These are phyloP conservation scores for Begonia fuchsioides DNA, from an alignment of 306 rosid genomes.

Conservation along the genomic window DNA sequence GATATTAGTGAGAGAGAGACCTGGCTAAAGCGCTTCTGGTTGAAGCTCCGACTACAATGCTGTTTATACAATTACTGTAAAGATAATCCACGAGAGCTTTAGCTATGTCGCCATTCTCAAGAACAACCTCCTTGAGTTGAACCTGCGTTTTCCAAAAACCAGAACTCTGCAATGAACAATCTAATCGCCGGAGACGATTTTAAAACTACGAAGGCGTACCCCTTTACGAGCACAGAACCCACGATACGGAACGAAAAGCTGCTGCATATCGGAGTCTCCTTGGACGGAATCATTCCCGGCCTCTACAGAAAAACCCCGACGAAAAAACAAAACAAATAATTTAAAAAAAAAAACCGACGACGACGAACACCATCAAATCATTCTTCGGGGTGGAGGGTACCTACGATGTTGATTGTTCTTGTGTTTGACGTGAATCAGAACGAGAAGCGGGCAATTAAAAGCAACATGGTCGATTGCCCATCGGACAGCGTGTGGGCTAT, in stretches of 20 bases:
- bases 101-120: conserved; percentile 46
- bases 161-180: no score
- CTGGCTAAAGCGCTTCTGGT: conserved; percentile 45
- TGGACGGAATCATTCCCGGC: conserved; percentile 21
- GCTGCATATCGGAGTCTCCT: conserved; percentile 19
- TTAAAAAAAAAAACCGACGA: background rate
- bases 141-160: conserved; percentile 18
- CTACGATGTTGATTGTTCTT: conserved; percentile 48
- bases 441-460: conserved; percentile 25
- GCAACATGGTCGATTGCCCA: conserved; percentile 74
- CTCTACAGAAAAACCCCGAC: conserved; percentile 16
- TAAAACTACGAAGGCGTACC: conserved; percentile 19
- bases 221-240: conserved; percentile 43
- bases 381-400: conserved; percentile 32
- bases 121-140: conserved; percentile 43
- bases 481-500: conserved; percentile 50
- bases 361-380: background rate
- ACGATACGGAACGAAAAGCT: conserved; percentile 43
- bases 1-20: conserved; percentile 18
- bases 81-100: conserved; percentile 48
- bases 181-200: background rate
- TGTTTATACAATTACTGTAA: conserved; percentile 27
- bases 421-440: conserved; percentile 50
- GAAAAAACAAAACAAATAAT: background rate
- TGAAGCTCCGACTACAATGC: conserved; percentile 57